Evolutionary conservation across 2,329 filamentous ascomycete species (phyloP).

Genomic region (Alternaria hordeiaustralica): DNA sequence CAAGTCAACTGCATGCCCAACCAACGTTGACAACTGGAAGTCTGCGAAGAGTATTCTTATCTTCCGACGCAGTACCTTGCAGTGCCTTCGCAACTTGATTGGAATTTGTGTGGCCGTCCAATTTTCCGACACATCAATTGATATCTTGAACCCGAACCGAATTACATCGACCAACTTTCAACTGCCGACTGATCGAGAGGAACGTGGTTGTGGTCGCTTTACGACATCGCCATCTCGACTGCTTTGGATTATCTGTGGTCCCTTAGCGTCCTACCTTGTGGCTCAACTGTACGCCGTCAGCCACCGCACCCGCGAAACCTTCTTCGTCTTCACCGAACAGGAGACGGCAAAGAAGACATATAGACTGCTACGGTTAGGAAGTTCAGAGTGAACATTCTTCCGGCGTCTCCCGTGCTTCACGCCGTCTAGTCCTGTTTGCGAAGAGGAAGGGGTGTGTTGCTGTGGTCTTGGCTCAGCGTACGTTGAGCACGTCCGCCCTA

Average conservation of each 20-base stretch:
- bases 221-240: not conserved
- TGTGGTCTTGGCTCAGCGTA: conserved; percentile 3
- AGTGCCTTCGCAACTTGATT: not conserved
- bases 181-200: not conserved
- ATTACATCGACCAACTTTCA: not conserved
- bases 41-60: not conserved
- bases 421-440: not conserved
- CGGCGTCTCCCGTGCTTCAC: not conserved
- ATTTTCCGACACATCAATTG: not conserved
- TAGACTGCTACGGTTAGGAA: not conserved
- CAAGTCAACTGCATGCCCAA: not conserved
- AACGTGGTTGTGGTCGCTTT: not conserved
- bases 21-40: not conserved
- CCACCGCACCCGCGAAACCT: not conserved
- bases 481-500: conserved; percentile 3
- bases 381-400: not conserved
- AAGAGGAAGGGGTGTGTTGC: not conserved
- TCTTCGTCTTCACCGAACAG: not conserved
- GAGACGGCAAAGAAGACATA: not conserved
- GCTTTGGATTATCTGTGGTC: not conserved
- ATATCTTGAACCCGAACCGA: not conserved
- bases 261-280: not conserved
- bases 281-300: not conserved
- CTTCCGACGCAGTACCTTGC: not conserved
- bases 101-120: not conserved